Evolutionary conservation across 805 yeast genomes (phyloP), one percentile per base, ranked within the genome.

Genomic region (Isabelozyma rhagii): DNA sequence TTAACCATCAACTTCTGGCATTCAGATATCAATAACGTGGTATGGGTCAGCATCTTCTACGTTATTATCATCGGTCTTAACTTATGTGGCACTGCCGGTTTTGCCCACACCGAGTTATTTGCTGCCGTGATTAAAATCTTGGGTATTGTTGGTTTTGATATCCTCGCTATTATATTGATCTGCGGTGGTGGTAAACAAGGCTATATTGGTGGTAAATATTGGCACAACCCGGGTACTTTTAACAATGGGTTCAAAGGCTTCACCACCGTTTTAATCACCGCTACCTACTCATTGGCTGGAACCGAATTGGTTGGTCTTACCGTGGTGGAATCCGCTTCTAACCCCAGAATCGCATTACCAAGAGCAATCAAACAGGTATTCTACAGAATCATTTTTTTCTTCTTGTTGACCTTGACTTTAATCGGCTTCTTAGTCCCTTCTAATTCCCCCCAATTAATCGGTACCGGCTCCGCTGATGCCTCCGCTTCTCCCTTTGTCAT

Each of bases 161-260:
- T 72, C 39, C 61, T 72, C 43, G 76, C 75, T 36, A 61, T 72
- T 14, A 55, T 72, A 25, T 63, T 72, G 44, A 70, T 71, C 29
- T 67, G 74, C 49, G 77, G 77, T 40, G 81, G 78, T 10, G 74
- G 75, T 9, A 61, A 67, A 25, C 60, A 64, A 28, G 77, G 76
- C 5, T 71, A 52, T 52, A 66, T 72, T 43, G 77, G 77, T 8
- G 69, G 60, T 21, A 61, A 60, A 48, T 55, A 71, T 56, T 72
- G 75, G 75, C 64, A 61, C 49, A 53, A 62, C 25, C 71, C 74
- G 0, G 73, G 73, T 10, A 59, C 74, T 1, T 71, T 72, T 50
- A 63, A 69, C 36, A 55, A 68, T 44, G 82, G 83, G 3, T 65
- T 67, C 47, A 72, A 72, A 51, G 77, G 77, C 1, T 64, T 69